Evolutionary conservation across 2,329 filamentous ascomycete genomes (phyloP).

Genomic region (Fusarium pseudograminearum): DNA sequence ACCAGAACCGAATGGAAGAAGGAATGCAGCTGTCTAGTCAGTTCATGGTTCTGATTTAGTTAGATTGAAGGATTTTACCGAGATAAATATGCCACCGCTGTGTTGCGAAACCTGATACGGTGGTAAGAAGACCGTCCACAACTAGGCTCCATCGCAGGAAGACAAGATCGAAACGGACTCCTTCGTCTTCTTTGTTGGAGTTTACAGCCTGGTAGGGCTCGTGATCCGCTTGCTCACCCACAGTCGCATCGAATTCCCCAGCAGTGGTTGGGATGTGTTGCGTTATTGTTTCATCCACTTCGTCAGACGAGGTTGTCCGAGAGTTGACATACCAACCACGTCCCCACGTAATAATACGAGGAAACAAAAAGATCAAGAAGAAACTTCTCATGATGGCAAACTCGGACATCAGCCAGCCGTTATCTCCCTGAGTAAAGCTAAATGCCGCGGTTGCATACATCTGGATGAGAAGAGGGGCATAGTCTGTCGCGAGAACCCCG

Average conservation of each 20-base stretch:
- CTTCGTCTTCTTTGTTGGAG: conserved; percentile 56
- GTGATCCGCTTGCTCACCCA: conserved; percentile 56
- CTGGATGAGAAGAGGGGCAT: conserved; percentile 71
- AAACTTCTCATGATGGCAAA: conserved; percentile 66
- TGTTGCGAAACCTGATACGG: conserved; percentile 70
- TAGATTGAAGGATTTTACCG: conserved; percentile 51
- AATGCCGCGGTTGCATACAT: conserved; percentile 69
- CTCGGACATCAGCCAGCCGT: conserved; percentile 68
- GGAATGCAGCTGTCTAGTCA: conserved; percentile 62
- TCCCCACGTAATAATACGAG: conserved; percentile 63
- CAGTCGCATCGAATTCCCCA: conserved; percentile 56
- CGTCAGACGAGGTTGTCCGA: not conserved
- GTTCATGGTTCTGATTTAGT: fast-evolving
- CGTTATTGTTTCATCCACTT: conserved; percentile 23
- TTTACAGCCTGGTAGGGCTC: conserved; percentile 56
- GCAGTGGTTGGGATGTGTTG: conserved; percentile 53
- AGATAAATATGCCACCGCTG: conserved; percentile 77
- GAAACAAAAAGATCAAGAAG: conserved; percentile 67
- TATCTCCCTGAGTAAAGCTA: conserved; percentile 66
- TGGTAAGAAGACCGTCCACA: conserved; percentile 73
- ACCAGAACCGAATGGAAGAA: conserved; percentile 76
- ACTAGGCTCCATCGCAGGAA: conserved; percentile 75
- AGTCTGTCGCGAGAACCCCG: conserved; percentile 76
- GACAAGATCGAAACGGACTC: conserved; percentile 72
- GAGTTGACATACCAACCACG: conserved; percentile 37